These are phyloP conservation scores for Paraphoma sp. DNA, from an alignment of 2,329 filamentous ascomycete species.

Conservation along the genomic window DNA sequence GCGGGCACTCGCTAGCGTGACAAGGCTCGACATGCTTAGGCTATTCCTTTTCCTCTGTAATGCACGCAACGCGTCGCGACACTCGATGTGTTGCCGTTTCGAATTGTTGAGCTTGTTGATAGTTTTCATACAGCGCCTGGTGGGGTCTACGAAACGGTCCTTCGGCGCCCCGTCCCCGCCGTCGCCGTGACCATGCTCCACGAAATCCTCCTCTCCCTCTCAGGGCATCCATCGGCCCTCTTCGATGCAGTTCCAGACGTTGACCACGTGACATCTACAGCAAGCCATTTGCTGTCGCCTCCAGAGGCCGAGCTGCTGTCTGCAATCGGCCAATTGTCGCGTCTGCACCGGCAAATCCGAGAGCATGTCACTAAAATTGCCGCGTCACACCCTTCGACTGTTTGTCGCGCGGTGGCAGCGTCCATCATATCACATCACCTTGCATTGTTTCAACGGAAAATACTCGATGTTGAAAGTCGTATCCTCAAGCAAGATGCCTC, in stretches of 20 bases:
- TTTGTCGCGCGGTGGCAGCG: constrained; percentile 86
- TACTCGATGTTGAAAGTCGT: constrained; percentile 81
- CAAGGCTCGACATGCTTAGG: constrained; percentile 4
- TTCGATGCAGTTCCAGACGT: constrained; percentile 63
- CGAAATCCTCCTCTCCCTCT: constrained; percentile 96
- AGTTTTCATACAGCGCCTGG: constrained; percentile 32
- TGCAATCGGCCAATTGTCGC: constrained; percentile 77
- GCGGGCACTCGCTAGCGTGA: no score
- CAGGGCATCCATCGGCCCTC: constrained; percentile 89
- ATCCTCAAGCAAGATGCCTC: constrained; percentile 79
- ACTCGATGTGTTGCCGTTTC: constrained; percentile 43
- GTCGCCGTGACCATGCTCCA: constrained; percentile 77
- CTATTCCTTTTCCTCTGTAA: background rate
- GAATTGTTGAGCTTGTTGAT: constrained; percentile 45
- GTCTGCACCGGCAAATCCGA: constrained; percentile 76
- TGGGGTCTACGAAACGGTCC: constrained; percentile 10
- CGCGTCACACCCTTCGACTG: constrained; percentile 75
- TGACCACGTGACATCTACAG: constrained; percentile 45
- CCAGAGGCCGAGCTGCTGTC: constrained; percentile 83
- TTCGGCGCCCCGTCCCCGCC: constrained; percentile 11
- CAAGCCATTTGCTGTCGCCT: constrained; percentile 67
- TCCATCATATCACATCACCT: constrained; percentile 78
- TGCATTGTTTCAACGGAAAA: constrained; percentile 78
- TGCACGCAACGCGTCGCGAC: constrained; percentile 24
- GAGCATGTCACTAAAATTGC: constrained; percentile 71